phyloP scores from a whole-genome alignment of 2,329 filamentous ascomycete species.

The Sarocladium brachiariae region DNA sequence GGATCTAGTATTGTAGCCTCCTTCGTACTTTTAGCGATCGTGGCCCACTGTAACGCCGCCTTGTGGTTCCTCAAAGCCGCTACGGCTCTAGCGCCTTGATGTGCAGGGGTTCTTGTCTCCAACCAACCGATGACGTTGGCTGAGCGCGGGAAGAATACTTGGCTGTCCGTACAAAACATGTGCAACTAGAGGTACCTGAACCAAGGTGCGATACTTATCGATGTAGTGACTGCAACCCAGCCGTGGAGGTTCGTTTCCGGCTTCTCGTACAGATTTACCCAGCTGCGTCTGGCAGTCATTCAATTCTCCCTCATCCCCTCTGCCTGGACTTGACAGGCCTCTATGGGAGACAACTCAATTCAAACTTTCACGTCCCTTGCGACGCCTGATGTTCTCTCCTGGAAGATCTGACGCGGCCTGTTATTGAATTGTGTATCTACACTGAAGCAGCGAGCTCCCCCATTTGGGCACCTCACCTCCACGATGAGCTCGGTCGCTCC shows the following conservation, averaged over 20 bases:
- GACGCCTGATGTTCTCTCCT: neutral
- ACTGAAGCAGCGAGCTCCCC: too few species aligned
- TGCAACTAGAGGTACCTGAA: neutral
- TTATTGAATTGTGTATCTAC: too few species aligned
- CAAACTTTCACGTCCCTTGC: neutral
- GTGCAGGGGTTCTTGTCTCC: neutral
- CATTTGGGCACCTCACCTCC: too few species aligned
- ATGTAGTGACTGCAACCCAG: too few species aligned
- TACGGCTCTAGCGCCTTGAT: neutral
- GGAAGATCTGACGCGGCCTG: neutral
- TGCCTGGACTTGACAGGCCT: neutral
- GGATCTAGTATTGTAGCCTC: too few species aligned
- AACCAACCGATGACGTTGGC: constrained; percentile 2
- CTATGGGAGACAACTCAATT: neutral
- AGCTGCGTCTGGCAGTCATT: neutral
- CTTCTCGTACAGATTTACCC: constrained; percentile 1
- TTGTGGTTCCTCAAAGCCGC: neutral
- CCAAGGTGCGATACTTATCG: too few species aligned
- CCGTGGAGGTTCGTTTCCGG: constrained; percentile 8
- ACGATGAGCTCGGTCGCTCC: neutral
- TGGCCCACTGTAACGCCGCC: neutral
- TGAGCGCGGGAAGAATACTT: neutral
- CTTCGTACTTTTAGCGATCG: neutral
- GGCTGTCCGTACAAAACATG: neutral
- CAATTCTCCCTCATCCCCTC: neutral